Evolutionary conservation across 2,329 filamentous ascomycete genomes (phyloP), one percentile per base, ranked within the genome.

Genomic region (Alternaria atra): DNA sequence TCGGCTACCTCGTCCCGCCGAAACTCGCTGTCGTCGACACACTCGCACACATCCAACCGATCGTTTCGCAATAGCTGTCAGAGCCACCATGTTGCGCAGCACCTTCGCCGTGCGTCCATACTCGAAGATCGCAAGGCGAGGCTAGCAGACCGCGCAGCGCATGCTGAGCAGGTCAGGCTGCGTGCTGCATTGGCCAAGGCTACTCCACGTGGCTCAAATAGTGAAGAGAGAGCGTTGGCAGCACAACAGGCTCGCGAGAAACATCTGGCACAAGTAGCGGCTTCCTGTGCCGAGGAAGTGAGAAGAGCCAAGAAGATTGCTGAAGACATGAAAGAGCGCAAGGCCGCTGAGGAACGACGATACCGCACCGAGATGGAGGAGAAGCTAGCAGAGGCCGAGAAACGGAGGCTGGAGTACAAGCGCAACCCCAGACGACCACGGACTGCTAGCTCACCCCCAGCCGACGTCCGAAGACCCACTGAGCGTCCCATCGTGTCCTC

Each of bases 291-390:
- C 20, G 91, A 93, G 77, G 92, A 95, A 75, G 92, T 95, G 15
- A 89, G 91, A 74, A 86, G 91, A 65, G 91, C 91, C 53, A 94
- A 94, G 82, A 90, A 91, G 52, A 85, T 94, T n/a, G 91, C 91
- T 13, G 91, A 93, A 76, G 89, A 86, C 59, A 93, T 91, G 82
- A 93, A 92, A 79, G 90, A 92, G 80, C 90, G 90, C 76, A 88
- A 92, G 65, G 90, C 93, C 73, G 89, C 89, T 58, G 90, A 94
- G 65, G 86, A 91, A 58, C 85, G 84, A 68, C 88, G 89, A 71
- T 84, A 91, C 75, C 87, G 88, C 64, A 80, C 86, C 52, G 90
- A 93, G 75, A 93, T 94, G 85, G 90, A 94, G 75, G 91, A 93
- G 80, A 88, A 90, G 65, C 85, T 92, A 70, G 90, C 91, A 32